These are phyloP conservation scores for Lunularia cruciata DNA, from an alignment of 225 moss, liverwort and hornwort species.

Conservation along the genomic window DNA sequence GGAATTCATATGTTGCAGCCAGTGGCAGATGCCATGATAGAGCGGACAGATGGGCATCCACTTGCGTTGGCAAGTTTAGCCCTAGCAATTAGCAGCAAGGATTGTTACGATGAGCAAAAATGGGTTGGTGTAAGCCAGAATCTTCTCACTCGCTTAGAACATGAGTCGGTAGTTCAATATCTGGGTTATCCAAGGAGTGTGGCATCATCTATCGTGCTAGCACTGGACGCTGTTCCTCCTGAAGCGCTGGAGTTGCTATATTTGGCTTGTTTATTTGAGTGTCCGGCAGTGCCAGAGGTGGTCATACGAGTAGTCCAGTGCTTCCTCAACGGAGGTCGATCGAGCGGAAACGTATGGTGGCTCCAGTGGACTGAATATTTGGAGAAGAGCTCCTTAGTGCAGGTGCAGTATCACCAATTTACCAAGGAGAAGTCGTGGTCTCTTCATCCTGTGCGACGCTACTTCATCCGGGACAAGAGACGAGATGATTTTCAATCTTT, in stretches of 20 bases:
- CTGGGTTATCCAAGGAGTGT: not conserved
- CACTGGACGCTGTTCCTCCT: not conserved
- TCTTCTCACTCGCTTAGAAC: not conserved
- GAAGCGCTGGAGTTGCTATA: not conserved
- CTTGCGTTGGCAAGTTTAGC: too few species aligned
- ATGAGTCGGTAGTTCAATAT: not conserved
- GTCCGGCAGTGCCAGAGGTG: constrained; percentile 4
- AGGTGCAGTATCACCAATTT: not conserved
- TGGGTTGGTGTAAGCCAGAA: not conserved
- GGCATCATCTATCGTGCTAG: not conserved
- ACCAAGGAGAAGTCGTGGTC: not conserved
- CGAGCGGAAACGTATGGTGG: not conserved
- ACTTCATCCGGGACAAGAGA: not conserved
- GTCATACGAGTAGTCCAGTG: not conserved
- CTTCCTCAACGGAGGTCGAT: constrained; percentile 1
- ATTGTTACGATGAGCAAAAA: not conserved
- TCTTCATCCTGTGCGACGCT: not conserved
- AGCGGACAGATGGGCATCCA: not conserved
- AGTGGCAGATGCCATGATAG: not conserved
- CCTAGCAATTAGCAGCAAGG: not conserved
- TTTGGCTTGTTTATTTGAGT: not conserved
- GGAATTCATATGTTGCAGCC: not conserved
- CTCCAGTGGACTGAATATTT: not conserved
- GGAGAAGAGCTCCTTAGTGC: not conserved
- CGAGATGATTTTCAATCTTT: not conserved